Evolutionary conservation across 2,329 filamentous ascomycete genomes (phyloP).

Genomic region (Exophiala sideris): DNA sequence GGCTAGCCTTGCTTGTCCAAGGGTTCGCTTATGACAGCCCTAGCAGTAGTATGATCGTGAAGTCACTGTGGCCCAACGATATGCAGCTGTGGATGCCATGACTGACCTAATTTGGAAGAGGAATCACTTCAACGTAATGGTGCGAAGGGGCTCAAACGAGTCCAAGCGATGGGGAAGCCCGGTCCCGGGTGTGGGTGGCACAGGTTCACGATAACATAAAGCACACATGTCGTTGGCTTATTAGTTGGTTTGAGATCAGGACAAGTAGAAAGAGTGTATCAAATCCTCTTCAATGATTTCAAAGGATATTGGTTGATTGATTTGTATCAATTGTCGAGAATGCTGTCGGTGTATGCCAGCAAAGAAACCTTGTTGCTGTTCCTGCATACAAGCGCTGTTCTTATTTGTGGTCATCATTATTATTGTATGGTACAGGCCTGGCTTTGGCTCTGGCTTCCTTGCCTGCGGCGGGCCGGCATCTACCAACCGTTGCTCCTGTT

Average conservation of each 20-base stretch:
- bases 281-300: background rate
- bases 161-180: constrained; percentile 4
- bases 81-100: background rate
- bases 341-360: background rate
- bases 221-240: background rate
- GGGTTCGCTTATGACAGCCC: background rate
- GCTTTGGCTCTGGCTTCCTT: too few relatives aligned
- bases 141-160: constrained; percentile 19
- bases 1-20: too few relatives aligned
- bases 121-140: constrained; percentile 8
- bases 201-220: background rate
- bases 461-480: background rate
- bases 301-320: background rate
- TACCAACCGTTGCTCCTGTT: background rate
- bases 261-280: background rate
- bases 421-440: too few relatives aligned
- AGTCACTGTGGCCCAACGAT: background rate
- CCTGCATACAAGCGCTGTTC: constrained; percentile 1
- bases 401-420: too few relatives aligned
- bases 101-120: background rate
- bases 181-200: constrained; percentile 13
- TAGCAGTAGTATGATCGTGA: background rate
- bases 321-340: background rate
- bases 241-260: background rate
- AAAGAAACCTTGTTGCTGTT: background rate